Percentiles rank a stretch among this genome's conserved stretches.
Evolutionary conservation across 768 basidiomycete species (phyloP).

Genomic region (Pleurotus salmoneostramineus): DNA sequence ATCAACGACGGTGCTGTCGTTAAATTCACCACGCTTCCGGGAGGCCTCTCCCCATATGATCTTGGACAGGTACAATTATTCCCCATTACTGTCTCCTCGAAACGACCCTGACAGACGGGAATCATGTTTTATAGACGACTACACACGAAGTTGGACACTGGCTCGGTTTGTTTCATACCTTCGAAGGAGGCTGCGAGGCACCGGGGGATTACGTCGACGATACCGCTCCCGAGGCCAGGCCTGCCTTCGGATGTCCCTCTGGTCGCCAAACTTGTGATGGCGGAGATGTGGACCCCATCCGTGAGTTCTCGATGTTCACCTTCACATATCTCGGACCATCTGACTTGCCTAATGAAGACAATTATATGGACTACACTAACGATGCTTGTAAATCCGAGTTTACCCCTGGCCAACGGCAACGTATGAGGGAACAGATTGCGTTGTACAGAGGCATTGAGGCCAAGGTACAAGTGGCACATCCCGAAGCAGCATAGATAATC

Average conservation of each 20-base stretch:
- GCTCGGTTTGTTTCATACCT: constrained; percentile 32
- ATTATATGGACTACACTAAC: constrained; percentile 31
- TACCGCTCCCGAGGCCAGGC: constrained; percentile 20
- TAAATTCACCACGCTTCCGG: constrained; percentile 18
- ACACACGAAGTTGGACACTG: constrained; percentile 32
- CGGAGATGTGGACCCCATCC: constrained; percentile 30
- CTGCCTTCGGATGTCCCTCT: constrained; percentile 28
- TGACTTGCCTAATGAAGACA: constrained; percentile 21
- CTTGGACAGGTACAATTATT: constrained; percentile 12
- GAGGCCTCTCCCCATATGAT: constrained; percentile 28
- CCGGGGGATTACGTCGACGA: constrained; percentile 23
- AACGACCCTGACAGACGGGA: background rate
- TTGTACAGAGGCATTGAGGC: background rate
- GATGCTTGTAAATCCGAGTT: constrained; percentile 26
- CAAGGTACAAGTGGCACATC: background rate
- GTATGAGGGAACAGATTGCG: constrained; percentile 9
- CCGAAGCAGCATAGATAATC: background rate
- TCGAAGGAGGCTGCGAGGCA: constrained; percentile 23
- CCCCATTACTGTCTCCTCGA: too few species aligned
- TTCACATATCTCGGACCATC: background rate
- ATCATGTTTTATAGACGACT: constrained; percentile 18
- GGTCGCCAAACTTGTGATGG: constrained; percentile 18
- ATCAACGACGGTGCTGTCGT: constrained; percentile 32
- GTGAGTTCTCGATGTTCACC: constrained; percentile 17
- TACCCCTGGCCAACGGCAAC: constrained; percentile 22